Evolutionary conservation across 2,329 filamentous ascomycete genomes (phyloP).

Genomic region (Hypoxylon sp.): DNA sequence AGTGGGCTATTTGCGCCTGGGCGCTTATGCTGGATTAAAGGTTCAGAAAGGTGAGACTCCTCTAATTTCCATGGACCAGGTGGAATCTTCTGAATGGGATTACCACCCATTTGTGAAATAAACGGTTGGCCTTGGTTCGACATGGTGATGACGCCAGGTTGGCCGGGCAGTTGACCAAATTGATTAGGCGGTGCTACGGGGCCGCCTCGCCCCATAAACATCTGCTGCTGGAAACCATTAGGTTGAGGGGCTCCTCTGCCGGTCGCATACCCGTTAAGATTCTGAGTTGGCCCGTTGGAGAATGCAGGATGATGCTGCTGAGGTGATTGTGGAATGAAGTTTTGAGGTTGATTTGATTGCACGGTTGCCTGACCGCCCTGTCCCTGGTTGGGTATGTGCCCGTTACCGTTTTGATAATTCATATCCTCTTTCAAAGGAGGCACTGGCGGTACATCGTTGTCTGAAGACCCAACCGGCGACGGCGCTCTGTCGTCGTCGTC

Average conservation of each 20-base stretch:
- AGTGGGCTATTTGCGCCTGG: constrained; percentile 53
- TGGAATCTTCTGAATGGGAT: constrained; percentile 60
- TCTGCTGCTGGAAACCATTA: constrained; percentile 42
- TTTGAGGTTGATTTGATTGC: constrained; percentile 48
- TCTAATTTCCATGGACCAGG: constrained; percentile 68
- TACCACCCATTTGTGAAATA: constrained; percentile 51
- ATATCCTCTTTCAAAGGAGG: constrained; percentile 43
- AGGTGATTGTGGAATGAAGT: constrained; percentile 36
- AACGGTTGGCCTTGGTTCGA: constrained; percentile 48
- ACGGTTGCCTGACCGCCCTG: constrained; percentile 17
- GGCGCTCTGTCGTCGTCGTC: constrained; percentile 54
- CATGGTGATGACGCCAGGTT: constrained; percentile 35
- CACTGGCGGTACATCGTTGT: constrained; percentile 47
- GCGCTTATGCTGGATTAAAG: constrained; percentile 60
- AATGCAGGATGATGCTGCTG: constrained; percentile 33
- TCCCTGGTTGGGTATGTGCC: constrained; percentile 43
- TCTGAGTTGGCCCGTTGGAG: constrained; percentile 28
- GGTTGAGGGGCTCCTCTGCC: constrained; percentile 38
- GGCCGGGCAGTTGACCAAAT: constrained; percentile 44
- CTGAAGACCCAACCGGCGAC: constrained; percentile 47
- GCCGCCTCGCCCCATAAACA: constrained; percentile 46
- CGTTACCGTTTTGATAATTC: constrained; percentile 51
- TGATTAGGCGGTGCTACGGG: constrained; percentile 44
- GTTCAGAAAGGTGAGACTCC: constrained; percentile 68
- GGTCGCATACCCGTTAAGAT: constrained; percentile 40